Evolutionary conservation across 169 alveolate species (phyloP), one percentile per base, ranked within the genome.

Genomic region (Plasmodium knowlesi): DNA sequence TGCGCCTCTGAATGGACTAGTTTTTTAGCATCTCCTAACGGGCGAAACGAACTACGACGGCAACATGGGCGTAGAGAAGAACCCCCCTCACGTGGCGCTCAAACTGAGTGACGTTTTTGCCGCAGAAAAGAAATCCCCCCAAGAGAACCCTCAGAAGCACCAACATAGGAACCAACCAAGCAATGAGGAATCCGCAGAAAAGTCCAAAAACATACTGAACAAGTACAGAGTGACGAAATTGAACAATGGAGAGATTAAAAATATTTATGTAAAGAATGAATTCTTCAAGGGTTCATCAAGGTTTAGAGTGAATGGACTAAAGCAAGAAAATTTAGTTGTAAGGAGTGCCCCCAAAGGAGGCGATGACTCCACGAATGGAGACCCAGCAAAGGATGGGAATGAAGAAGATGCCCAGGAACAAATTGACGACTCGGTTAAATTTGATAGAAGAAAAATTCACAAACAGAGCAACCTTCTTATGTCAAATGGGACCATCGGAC

Each of bases 71-170:
- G 89, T 79, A 22, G 83, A 72, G 50, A 72, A 88, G 50, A 61
- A 61, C n/a, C 46, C 76, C 34, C 25, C 37, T 10, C 53, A 73
- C 41, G 46, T 37, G 53, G 61, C 89, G 46, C 34, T 88, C 43
- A 76, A 88, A 57, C 94, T 88, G 57, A 76, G 83, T 61, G 94
- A 88, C 9, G 83, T 88, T 5, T 88, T 88, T 88, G 5, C 53
- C 28, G 2, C 79, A 32, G 94, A 88, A 1, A 46, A 46, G 16
- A 80, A 53, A 57, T 25, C 4, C 71, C 19, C n/a, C 9, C 30
- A 2, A 72, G 72, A 19, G 37, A 22, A 25, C 6, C n/a, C 16
- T 1, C 81, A 61, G 79, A 39, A 79, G 79, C 57, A 79, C 54
- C 46, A 61, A 10, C 22, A 53, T 16, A 12, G 67, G 10, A 82